phyloP scores from a whole-genome alignment of 495 filamentous ascomycete genomes.

The Wilcoxina mikolae region DNA sequence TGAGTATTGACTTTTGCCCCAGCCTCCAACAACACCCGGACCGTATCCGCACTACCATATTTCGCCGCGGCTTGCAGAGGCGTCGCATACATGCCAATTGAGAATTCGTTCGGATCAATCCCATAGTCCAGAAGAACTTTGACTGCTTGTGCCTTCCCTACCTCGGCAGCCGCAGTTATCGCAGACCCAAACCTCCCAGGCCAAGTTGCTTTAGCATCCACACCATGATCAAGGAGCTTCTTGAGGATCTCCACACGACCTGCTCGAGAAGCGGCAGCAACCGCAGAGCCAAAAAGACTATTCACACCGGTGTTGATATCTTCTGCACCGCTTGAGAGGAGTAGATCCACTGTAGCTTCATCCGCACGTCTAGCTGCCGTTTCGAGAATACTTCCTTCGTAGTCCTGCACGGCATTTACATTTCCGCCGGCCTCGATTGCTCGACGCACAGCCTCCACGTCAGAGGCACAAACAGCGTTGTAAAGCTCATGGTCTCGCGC shows the following conservation, averaged over 20 bases:
- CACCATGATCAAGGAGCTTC: not conserved
- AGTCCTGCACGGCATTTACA: not conserved
- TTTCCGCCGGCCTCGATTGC: not conserved
- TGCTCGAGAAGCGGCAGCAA: not conserved
- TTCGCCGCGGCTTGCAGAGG: not conserved
- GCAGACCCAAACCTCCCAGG: not conserved
- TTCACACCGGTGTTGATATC: not conserved
- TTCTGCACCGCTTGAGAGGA: not conserved
- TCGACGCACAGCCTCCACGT: not conserved
- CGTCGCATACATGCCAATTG: not conserved
- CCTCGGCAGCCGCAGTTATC: constrained; percentile 1
- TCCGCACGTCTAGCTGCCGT: not conserved
- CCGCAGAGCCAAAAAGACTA: not conserved
- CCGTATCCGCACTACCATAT: not conserved
- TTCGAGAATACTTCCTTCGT: not conserved
- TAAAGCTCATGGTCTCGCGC: not conserved
- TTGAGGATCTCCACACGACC: not conserved
- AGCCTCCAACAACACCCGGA: not conserved
- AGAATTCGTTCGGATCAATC: not conserved
- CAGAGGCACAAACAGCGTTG: not conserved
- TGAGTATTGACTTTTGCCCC: constrained; percentile 2
- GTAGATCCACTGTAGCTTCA: not conserved
- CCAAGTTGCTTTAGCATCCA: not conserved
- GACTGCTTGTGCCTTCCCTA: not conserved
- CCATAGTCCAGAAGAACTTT: not conserved